phyloP scores from a whole-genome alignment of 23 red algal genomes.

The Cyanidiococcus yangmingshanensis region DNA sequence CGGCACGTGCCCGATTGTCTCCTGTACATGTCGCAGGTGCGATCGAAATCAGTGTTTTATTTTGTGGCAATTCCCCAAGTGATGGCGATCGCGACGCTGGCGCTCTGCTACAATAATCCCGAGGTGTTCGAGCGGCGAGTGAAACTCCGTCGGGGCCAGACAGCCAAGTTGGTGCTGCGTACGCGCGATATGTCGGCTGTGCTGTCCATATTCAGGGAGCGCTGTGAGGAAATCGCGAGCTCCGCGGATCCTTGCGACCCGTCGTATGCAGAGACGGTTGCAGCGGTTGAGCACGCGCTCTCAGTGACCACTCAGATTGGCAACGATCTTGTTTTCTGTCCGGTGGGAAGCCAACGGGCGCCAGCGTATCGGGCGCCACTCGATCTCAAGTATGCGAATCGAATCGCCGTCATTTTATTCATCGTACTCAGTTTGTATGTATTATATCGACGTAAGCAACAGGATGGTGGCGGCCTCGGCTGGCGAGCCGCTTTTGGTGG shows the following conservation, averaged over 20 bases:
- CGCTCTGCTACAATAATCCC: constrained; percentile 71
- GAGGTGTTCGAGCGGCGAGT: constrained; percentile 65
- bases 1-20: constrained; percentile 87
- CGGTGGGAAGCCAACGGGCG: not conserved
- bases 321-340: not conserved
- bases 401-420: constrained; percentile 66
- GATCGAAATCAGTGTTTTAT: constrained; percentile 60
- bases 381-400: constrained; percentile 66
- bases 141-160: constrained; percentile 79
- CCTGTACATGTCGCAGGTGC: constrained; percentile 71
- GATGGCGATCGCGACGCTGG: constrained; percentile 90
- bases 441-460: constrained; percentile 61
- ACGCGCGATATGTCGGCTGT: constrained; percentile 47
- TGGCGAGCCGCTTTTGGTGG: constrained; percentile 70
- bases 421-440: constrained; percentile 60
- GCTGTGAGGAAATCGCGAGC: constrained; percentile 33
- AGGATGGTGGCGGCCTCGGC: constrained; percentile 60
- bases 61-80: constrained; percentile 98
- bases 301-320: constrained; percentile 25
- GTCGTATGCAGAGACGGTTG: constrained; percentile 44
- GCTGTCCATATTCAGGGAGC: constrained; percentile 53
- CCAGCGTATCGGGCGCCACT: constrained; percentile 48
- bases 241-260: constrained; percentile 56
- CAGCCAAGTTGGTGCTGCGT: constrained; percentile 59
- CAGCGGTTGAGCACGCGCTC: constrained; percentile 40